Conservation (phyloP, 106 monocot species). For the Acanthochlamys bracteata region DNA sequence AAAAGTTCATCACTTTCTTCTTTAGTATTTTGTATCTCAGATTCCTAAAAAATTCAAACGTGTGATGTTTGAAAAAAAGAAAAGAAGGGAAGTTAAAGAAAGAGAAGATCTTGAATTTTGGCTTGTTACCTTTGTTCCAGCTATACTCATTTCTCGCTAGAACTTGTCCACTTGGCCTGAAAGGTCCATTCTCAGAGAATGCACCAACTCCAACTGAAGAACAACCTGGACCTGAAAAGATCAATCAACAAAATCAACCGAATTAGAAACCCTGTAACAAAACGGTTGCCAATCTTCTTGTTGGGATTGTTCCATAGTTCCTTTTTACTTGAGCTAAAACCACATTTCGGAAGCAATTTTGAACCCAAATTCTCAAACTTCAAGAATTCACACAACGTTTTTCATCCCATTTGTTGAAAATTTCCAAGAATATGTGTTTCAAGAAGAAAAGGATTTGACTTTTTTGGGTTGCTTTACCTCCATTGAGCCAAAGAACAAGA, state of each 20-base stretch:
- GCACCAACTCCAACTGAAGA: constrained; percentile 97
- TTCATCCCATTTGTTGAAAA: neutral
- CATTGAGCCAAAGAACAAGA: constrained; percentile 94
- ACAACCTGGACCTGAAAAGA: constrained; percentile 77
- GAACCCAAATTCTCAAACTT: neutral
- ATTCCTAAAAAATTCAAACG: too few relatives aligned
- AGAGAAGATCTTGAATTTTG: neutral
- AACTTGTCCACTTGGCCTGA: constrained; percentile 68
- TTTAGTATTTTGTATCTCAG: constrained; percentile 9
- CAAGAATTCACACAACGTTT: neutral
- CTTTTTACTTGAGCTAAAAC: too few relatives aligned
- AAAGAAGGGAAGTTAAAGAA: neutral
- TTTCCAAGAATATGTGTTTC: neutral
- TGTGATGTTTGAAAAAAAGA: neutral
- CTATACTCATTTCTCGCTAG: constrained; percentile 85
- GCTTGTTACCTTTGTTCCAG: constrained; percentile 88
- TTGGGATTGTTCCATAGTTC: too few relatives aligned
- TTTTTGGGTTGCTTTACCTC: constrained; percentile 35
- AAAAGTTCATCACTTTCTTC: neutral
- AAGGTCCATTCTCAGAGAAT: constrained; percentile 99
- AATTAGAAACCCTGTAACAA: neutral
- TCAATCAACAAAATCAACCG: neutral
- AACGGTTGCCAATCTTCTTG: neutral
- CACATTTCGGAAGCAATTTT: too few relatives aligned
- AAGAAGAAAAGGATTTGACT: neutral